Evolutionary conservation across 23 red algal species (phyloP).

Genomic region (Gracilaria gracilis): DNA sequence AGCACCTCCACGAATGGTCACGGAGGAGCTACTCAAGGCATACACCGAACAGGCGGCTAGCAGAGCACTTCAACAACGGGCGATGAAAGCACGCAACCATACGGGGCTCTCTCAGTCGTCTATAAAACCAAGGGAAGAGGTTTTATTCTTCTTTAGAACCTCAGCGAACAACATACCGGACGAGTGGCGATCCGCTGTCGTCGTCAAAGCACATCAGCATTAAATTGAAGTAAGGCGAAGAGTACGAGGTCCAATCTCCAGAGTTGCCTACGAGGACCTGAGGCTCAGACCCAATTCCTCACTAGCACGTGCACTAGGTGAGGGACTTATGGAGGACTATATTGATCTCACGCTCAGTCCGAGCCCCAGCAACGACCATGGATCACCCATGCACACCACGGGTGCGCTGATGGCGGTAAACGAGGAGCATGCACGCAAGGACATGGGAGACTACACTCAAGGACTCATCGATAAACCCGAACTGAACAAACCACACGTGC

Average conservation of each 20-base stretch:
- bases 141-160: conserved; percentile 30
- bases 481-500: neutral
- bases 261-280: conserved; percentile 35
- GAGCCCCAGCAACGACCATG: neutral
- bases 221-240: neutral
- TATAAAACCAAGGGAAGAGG: conserved; percentile 7
- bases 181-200: conserved; percentile 13
- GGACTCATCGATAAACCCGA: neutral
- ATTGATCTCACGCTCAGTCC: conserved; percentile 1
- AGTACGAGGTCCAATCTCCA: conserved; percentile 1
- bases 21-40: conserved; percentile 21
- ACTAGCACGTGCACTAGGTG: conserved; percentile 23
- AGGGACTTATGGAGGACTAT: conserved; percentile 25
- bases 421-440: conserved; percentile 3
- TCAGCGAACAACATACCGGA: neutral
- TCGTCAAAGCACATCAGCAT: neutral
- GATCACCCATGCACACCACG: neutral
- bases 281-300: neutral
- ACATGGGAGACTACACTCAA: no score
- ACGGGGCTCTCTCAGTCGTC: neutral
- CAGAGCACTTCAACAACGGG: conserved; percentile 14
- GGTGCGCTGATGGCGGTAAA: conserved; percentile 1
- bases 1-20: neutral
- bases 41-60: conserved; percentile 10
- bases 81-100: no score